Conservation (phyloP, 1,284 basidiomycete genomes). For the Psilocybe mexicana region DNA sequence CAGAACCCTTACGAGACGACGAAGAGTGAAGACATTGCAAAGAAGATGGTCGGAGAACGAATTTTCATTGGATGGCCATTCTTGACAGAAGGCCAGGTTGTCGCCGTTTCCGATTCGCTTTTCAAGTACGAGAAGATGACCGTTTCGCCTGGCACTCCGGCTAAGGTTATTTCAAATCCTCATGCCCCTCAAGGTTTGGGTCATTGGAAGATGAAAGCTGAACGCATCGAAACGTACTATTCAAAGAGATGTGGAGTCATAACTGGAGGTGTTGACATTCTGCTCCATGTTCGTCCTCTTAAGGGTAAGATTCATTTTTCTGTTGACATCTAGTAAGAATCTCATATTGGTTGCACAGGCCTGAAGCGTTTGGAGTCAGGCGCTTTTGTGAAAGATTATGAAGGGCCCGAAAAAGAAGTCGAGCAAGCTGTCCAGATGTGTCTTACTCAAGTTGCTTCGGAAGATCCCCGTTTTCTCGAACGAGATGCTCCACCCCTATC, state of each 20-base stretch:
- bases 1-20: constrained; percentile 71
- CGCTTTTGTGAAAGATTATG: constrained; percentile 94
- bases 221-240: constrained; percentile 82
- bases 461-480: constrained; percentile 90
- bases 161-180: constrained; percentile 69
- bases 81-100: constrained; percentile 88
- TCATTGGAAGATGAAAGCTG: constrained; percentile 78
- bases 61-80: constrained; percentile 94
- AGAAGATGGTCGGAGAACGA: constrained; percentile 73
- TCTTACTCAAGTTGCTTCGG: constrained; percentile 75
- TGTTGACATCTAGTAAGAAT: background rate
- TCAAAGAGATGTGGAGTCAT: constrained; percentile 90
- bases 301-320: constrained; percentile 60
- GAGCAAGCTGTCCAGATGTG: constrained; percentile 88
- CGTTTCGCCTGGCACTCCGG: constrained; percentile 52
- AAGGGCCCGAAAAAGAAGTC: constrained; percentile 76
- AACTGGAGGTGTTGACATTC: constrained; percentile 77
- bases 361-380: constrained; percentile 88
- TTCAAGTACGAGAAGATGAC: constrained; percentile 84
- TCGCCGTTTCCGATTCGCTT: constrained; percentile 83
- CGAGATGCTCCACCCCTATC: constrained; percentile 78
- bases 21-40: constrained; percentile 76
- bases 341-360: constrained; percentile 43
- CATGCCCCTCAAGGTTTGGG: constrained; percentile 67
- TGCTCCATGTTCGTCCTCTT: constrained; percentile 83